Evolutionary conservation across 805 yeast genomes (phyloP), one percentile per base, ranked within the genome.

Genomic region (Candida pseudofarinosa): DNA sequence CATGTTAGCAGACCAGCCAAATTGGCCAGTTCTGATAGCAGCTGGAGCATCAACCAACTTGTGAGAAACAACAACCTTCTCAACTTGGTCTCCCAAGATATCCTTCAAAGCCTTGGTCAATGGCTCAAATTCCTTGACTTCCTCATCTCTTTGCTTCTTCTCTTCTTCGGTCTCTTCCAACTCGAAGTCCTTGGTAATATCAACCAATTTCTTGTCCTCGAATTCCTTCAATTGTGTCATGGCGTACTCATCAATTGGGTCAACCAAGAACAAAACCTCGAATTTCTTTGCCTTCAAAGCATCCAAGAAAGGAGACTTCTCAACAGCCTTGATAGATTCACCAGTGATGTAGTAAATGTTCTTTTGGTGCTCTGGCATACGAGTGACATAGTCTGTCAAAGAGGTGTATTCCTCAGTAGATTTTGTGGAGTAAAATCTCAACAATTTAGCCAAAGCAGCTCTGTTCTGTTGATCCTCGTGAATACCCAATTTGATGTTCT

Each of bases 1-100:
- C 99, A 93, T 93, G 81, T 93, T 93, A 64, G 99, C 99, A 57
- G 99, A 93, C 99, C 99, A 93, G 71, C 99, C 99, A 72, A 93
- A 93, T 79, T 93, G 98, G 58, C 97, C 98, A 58, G 99, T 93
- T 83, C 99, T 89, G 70, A 93, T 93, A 59, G 99, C 99, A 71
- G 99, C 99, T 72, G 99, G 99, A 46, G 98, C 90, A 65, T 90
- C 97, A 60, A 90, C 88, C 66, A 93, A 82, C 76, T 88, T 89
- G 78, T 91, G 95, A 54, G 98, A 89, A 54, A 93, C 97, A 67
- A 90, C 89, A 73, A 95, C 99, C 81, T 93, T 93, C 80, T 93
- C 99, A 62, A 93, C 98, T 77, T 88, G 91, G 62, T 93, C 99
- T 67, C 98, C 99, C 62, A 93, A 83, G 66, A 93, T 78, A 69